These are phyloP conservation scores for Candida palmyrensis DNA, from an alignment of 805 yeast genomes.

Conservation along the genomic window DNA sequence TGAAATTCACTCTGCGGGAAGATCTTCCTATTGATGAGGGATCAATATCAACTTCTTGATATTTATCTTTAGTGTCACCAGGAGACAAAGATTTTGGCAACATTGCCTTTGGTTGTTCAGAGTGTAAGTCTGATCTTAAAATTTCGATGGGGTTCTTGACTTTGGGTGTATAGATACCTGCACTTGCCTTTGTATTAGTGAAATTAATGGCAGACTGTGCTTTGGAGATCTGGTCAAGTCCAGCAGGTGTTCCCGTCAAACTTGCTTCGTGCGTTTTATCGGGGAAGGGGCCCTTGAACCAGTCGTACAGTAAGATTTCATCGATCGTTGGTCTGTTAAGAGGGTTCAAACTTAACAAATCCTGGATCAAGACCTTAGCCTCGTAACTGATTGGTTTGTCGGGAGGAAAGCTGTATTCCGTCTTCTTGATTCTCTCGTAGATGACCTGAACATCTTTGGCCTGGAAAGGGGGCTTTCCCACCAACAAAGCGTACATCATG, in stretches of 20 bases:
- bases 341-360: constrained; percentile 75
- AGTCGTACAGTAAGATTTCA: constrained; percentile 73
- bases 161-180: constrained; percentile 55
- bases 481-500: constrained; percentile 86
- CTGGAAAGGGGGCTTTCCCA: constrained; percentile 98
- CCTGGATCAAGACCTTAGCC: constrained; percentile 68
- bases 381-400: constrained; percentile 63
- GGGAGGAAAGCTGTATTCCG: constrained; percentile 75
- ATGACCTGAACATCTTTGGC: constrained; percentile 90
- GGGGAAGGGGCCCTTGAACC: constrained; percentile 89
- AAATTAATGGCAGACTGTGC: constrained; percentile 66
- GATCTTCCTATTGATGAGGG: constrained; percentile 26
- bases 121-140: constrained; percentile 61
- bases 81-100: constrained; percentile 91
- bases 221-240: constrained; percentile 46
- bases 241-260: constrained; percentile 58
- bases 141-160: constrained; percentile 64
- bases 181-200: constrained; percentile 55
- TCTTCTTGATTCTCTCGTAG: constrained; percentile 83
- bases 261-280: constrained; percentile 57
- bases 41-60: constrained; percentile 57
- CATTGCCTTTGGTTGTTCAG: constrained; percentile 62
- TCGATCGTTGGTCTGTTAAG: constrained; percentile 73
- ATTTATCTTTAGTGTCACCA: constrained; percentile 82
- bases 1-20: constrained; percentile 34